Conservation (phyloP, 805 yeast species). For the Suhomyces sp. region DNA sequence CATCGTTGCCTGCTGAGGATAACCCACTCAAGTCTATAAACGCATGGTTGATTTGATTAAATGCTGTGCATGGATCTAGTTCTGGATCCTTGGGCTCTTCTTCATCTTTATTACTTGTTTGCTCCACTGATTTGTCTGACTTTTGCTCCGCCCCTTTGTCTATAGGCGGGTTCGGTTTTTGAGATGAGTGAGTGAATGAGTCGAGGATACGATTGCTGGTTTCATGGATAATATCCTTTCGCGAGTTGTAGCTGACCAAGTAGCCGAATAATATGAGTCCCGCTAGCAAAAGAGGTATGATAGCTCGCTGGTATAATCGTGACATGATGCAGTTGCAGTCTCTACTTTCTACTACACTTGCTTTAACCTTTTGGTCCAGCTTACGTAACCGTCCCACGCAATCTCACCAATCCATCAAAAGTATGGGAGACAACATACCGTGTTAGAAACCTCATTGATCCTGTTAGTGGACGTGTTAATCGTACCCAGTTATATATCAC, state of each 20-base stretch:
- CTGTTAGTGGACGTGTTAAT: not conserved
- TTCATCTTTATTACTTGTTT: slow-evolving; percentile 5
- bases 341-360: not conserved
- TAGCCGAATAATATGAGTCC: not conserved
- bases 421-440: not conserved
- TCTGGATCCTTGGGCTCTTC: slow-evolving; percentile 7
- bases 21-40: slow-evolving; percentile 52
- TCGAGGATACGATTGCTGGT: slow-evolving; percentile 5
- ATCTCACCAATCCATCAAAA: not conserved
- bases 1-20: slow-evolving; percentile 46
- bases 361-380: not conserved
- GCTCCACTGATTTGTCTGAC: not conserved
- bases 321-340: not conserved
- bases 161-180: slow-evolving; percentile 2
- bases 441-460: not conserved
- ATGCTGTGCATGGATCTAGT: slow-evolving; percentile 37
- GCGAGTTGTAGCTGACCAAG: slow-evolving; percentile 1
- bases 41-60: slow-evolving; percentile 42
- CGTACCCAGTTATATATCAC: not conserved
- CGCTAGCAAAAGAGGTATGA: slow-evolving; percentile 6
- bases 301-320: slow-evolving; percentile 4
- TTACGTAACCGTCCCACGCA: not conserved
- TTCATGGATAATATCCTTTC: not conserved
- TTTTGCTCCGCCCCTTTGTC: not conserved
- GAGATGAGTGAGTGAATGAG: slow-evolving; percentile 6